Evolutionary conservation across 1,139 yeast species (phyloP), one percentile per base, ranked within the genome.

Genomic region (Pichia kudriavzevii): DNA sequence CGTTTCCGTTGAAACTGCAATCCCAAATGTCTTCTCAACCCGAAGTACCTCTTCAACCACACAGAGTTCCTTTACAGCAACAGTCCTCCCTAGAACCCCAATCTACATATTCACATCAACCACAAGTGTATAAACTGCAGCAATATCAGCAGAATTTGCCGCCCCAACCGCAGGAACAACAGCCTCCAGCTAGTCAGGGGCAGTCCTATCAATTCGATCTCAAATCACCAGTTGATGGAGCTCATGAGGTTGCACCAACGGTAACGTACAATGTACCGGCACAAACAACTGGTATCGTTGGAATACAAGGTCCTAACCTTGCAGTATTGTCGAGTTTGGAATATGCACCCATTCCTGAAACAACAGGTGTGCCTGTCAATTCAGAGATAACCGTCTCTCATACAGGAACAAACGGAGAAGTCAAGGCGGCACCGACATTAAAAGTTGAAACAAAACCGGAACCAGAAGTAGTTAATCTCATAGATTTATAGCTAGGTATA

Each of bases 401-500:
- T 5, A 24, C 26, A 24, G 26, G 15, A 24, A 8, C 26, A 12
- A 11, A 24, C 5, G 14, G 7, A 24, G 10, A 24, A n/a, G 16
- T 14, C 13, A 9, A 10, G 15, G 12, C 6, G 4, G 11, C 16
- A 14, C 9, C 9, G 11, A 12, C 12, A 8, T 8, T 20, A 20
- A 13, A n/a, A 9, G 12, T 13, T 10, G 13, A 10, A 22, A 17
- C 26, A 2, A 25, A 31, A 19, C 22, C 30, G 14, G 34, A 29
- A 27, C 38, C 38, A 2, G 40, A 33, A 12, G 25, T 39, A 1
- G 36, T 26, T 6, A 39, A 39, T 15, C 34, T 39, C 2, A 39
- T 39, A 14, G 42, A 39, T 22, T 28, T 39, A 10, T 39, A 35
- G 27, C 3, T 28, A 8, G n/a, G n/a, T n/a, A n/a, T n/a, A n/a